phyloP scores from a whole-genome alignment of 495 filamentous ascomycete genomes.

The Penicillium pancosmium region DNA sequence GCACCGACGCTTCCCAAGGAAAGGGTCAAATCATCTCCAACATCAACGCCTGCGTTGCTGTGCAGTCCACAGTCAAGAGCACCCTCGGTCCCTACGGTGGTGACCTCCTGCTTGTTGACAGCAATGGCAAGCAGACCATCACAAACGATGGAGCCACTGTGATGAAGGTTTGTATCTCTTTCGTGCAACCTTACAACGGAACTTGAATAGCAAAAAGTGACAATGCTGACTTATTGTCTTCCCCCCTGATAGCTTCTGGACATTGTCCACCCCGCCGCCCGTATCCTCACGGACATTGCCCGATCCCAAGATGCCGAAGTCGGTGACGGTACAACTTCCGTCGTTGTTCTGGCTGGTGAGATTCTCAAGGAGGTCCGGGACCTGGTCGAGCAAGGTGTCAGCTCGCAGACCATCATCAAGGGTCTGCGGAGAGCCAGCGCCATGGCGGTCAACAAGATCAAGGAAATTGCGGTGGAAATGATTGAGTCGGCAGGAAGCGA shows the following conservation, averaged over 20 bases:
- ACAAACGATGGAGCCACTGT: slow-evolving; percentile 99
- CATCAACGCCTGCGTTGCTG: slow-evolving; percentile 97
- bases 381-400: slow-evolving; percentile 94
- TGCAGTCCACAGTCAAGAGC: slow-evolving; percentile 91
- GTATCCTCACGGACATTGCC: slow-evolving; percentile 97
- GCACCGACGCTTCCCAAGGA: slow-evolving; percentile 95
- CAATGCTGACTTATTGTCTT: slow-evolving; percentile 20
- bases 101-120: slow-evolving; percentile 92
- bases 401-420: slow-evolving; percentile 96
- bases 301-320: slow-evolving; percentile 99
- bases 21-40: slow-evolving; percentile 97
- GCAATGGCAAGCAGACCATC: slow-evolving; percentile 93
- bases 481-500: slow-evolving; percentile 55
- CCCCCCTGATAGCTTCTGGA: slow-evolving; percentile 78
- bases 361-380: slow-evolving; percentile 95
- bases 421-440: slow-evolving; percentile 82
- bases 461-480: slow-evolving; percentile 92
- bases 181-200: neutral
- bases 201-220: neutral
- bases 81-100: slow-evolving; percentile 98
- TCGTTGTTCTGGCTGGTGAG: slow-evolving; percentile 94
- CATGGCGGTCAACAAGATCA: slow-evolving; percentile 98
- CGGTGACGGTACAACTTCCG: slow-evolving; percentile 95
- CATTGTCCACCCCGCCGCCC: slow-evolving; percentile 96
- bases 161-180: slow-evolving; percentile 77